phyloP scores from a whole-genome alignment of 306 rosid species.

The Vicia faba region DNA sequence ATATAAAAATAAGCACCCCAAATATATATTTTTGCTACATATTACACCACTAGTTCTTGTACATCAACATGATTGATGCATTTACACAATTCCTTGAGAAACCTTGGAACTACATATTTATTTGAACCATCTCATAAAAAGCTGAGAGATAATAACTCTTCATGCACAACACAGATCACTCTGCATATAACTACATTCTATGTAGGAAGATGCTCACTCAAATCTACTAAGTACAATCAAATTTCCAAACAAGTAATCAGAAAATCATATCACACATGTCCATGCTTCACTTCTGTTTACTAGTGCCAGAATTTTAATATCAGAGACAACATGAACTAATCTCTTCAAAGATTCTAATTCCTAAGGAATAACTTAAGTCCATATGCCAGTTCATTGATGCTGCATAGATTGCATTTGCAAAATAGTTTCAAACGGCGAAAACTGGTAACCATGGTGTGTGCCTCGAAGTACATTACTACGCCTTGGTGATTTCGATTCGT shows the following conservation, averaged over 20 bases:
- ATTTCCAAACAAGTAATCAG: constrained; percentile 42
- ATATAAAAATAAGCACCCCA: neutral
- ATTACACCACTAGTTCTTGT: constrained; percentile 13
- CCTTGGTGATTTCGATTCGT: constrained; percentile 56
- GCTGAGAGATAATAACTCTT: constrained; percentile 28
- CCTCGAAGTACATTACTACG: constrained; percentile 49
- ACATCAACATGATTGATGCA: constrained; percentile 29
- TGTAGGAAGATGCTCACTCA: no score
- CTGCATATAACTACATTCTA: no score
- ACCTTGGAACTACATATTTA: constrained; percentile 38
- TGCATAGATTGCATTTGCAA: constrained; percentile 62
- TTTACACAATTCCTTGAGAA: constrained; percentile 28
- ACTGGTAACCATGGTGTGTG: constrained; percentile 51
- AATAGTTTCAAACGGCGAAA: constrained; percentile 51
- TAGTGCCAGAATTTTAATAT: constrained; percentile 41
- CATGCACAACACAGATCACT: neutral
- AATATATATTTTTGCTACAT: constrained; percentile 3
- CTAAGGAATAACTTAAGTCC: constrained; percentile 45
- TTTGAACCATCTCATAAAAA: constrained; percentile 38
- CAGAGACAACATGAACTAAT: constrained; percentile 44
- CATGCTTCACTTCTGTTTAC: constrained; percentile 37
- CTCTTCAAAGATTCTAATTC: constrained; percentile 45
- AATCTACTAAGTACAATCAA: constrained; percentile 39
- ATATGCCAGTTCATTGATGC: constrained; percentile 46
- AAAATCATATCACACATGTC: constrained; percentile 48